Evolutionary conservation across 208 protist genomes (phyloP), one percentile per base, ranked within the genome.

Genomic region (Trypanosomatidae sp.): DNA sequence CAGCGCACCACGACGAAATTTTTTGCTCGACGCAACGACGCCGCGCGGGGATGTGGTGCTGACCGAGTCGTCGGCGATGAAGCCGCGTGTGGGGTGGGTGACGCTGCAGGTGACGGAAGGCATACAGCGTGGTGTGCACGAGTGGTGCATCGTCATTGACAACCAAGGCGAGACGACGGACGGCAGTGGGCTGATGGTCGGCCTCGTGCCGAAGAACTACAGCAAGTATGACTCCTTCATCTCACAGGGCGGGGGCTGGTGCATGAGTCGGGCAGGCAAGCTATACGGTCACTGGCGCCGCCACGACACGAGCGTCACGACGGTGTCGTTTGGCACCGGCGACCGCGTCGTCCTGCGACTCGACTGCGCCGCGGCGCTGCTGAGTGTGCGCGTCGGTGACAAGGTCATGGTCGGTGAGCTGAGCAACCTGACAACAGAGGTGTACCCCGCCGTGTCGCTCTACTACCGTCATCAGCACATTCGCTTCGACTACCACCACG

Each of bases 181-280:
- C 38, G 88, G 83, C 21, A 93, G 84, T 43, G 88, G 88, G 26
- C 61, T 95, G 26, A 95, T 95, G 88, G 59, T 95, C n/a, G 88
- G 88, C 33, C 72, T 95, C 39, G 73, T 92, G 13, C 88, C 88
- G 2, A 89, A 91, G 48, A 80, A 27, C 37, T 95, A 92, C 53
- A 57, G 51, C 46, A 91, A 92, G 55, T 93, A 87, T 55, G 88
- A 95, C 59, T 92, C 84, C 32, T 95, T 95, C 51, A 93, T 95
- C 22, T 93, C 84, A 0, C 88, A 95, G 40, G 84, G 88, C 2
- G 81, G 82, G 15, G 88, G 88, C 13, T 95, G 88, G 88, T 95
- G 88, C 43, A 46, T 95, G 18, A 92, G 83, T 33, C 71, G 88
- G 3, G 88, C 88, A 5, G 88, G 88, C 23, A 95, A 95, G 49